Base-by-base conservation (phyloP, 352 stramenopile genomes). In the Pythium sp. region DNA sequence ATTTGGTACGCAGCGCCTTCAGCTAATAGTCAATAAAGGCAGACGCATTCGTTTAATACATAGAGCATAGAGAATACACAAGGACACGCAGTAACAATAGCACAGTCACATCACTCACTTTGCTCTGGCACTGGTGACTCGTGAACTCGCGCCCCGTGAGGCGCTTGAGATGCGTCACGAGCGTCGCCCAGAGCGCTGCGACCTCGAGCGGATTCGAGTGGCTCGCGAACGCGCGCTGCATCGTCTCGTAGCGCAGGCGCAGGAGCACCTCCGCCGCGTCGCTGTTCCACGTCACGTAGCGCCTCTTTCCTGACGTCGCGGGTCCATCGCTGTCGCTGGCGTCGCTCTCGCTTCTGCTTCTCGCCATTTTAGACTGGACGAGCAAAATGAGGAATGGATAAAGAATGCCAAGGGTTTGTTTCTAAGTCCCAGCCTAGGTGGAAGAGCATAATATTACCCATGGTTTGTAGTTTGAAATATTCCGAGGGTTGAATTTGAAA, bases 191-290 rank as follows among this genome's bases (percentile, higher is more conserved):
- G 49, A 56, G 49, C 49, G 49, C 22, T 9, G 49, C n/a, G 8
- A 56, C 49, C 49, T 56, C 49, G 49, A 56, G 49, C 49, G 49
- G 49, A 9, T 56, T 56, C n/a, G 49, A 32, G 49, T 28, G 49
- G 8, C 49, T 56, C 3, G 49, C 22, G 22, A 56, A 56, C 49
- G 49, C 49, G n/a, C 22, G 49, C 49, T 56, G 49, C 49, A 56
- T 56, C 22, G 49, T 32, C 22, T 20, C 49, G 22, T 30, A 56
- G 49, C 49, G 49, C 22, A 56, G 22, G n/a, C 22, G 22, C 49
- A 56, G 49, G 6, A 56, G 22, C 22, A 56, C 49, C 11, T 56
- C n/a, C 0, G 49, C n/a, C 3, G 49, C 49, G n/a, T 30, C n/a
- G n/a, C 12, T 28, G n/a, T 56, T 18, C 49, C 49, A 56, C 49